Evolutionary conservation across 257 asterid genomes (phyloP), one percentile per base, ranked within the genome.

Genomic region (Mentha longifolia): DNA sequence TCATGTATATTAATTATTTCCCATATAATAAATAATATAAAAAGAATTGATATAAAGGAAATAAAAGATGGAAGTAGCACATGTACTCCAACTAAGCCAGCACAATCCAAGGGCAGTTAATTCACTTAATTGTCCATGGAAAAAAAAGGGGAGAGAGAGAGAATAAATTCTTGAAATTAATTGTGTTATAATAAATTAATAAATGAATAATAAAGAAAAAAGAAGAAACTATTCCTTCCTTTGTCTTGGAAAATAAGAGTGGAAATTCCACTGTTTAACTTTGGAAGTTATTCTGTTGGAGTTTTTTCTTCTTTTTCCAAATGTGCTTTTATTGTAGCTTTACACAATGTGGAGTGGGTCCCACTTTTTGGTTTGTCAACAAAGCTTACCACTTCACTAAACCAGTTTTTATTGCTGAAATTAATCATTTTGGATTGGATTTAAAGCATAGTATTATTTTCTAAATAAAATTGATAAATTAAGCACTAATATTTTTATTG

Each of bases 221-320:
- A 35, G 3, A 13, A 31, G 30, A 31, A 42, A 30, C 8, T 55
- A 71, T 57, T 57, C 67, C 54, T 73, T 67, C 3, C 61, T 67
- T 77, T 66, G 78, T 66, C 67, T 52, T 73, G 68, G 20, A 61
- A 61, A 25, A 35, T 45, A 54, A 61, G 13, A 46, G 37, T 46
- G 15, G 61, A 56, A 61, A 66, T 79, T 72, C 80, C 70, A 75
- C 46, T 67, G 45, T 17, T 55, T 74, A 76, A 57, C 68, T 69
- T 73, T 60, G 81, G 71, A 68, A 68, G 69, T 62, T 78, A 33
- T 73, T 67, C 71, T 73, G 71, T 67, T 77, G 66, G 72, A 72
- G 58, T 55, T 67, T 65, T 64, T 76, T 55, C n/a, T n/a, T n/a
- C n/a, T 67, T 65, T 64, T 76, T 37, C 55, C 55, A 30, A 28